These are phyloP conservation scores for Aphanomyces cochlioides DNA, from an alignment of 352 stramenopile genomes.

Conservation along the genomic window DNA sequence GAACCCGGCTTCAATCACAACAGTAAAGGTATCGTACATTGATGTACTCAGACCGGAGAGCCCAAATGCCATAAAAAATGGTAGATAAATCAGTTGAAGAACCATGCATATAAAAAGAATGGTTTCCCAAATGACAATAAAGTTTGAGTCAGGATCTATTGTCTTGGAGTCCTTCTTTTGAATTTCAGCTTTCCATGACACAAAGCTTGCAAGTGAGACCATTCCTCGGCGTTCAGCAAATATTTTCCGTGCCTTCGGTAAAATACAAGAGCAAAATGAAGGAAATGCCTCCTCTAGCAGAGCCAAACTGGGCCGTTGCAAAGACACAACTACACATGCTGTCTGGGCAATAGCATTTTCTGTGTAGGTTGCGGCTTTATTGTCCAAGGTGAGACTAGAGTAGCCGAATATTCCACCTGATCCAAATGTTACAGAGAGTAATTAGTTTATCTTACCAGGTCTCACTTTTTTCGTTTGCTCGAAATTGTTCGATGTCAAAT, in stretches of 20 bases:
- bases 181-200: neutral
- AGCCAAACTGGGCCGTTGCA: neutral
- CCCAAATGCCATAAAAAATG: conserved; percentile 26
- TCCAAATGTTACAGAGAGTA: conserved; percentile 35
- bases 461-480: conserved; percentile 48
- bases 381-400: conserved; percentile 30
- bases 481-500: conserved; percentile 37
- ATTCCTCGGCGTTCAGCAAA: neutral
- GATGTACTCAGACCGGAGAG: neutral
- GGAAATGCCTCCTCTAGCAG: neutral
- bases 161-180: conserved; percentile 28
- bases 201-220: neutral
- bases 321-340: neutral
- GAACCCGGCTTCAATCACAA: conserved; percentile 48
- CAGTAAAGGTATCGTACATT: conserved; percentile 26
- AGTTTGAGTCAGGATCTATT: conserved; percentile 31
- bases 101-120: conserved; percentile 37
- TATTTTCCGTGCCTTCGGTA: neutral
- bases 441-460: conserved; percentile 42
- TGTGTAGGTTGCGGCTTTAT: conserved; percentile 51
- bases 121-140: conserved; percentile 23
- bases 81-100: conserved; percentile 21
- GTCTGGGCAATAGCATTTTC: conserved; percentile 35
- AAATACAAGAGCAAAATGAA: conserved; percentile 6
- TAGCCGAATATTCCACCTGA: conserved; percentile 54